phyloP scores from a whole-genome alignment of 1,284 basidiomycete species.

The Cryptococcus sp. region DNA sequence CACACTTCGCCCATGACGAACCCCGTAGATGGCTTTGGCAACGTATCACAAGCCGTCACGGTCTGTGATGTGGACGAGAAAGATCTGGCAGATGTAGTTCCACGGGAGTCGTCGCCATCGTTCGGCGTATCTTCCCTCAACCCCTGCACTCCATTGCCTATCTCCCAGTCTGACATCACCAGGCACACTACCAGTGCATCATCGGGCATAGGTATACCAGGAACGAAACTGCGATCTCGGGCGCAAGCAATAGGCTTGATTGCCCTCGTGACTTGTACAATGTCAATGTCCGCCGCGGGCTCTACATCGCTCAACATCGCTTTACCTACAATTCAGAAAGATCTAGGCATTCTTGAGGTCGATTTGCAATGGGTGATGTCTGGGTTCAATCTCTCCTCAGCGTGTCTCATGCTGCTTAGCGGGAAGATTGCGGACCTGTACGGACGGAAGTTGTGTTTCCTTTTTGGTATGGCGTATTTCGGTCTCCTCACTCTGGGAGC shows the following conservation, averaged over 20 bases:
- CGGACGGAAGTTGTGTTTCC: conserved; percentile 40
- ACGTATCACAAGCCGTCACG: no score
- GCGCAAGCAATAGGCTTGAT: conserved; percentile 7
- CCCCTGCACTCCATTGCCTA: no score
- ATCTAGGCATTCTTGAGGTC: conserved; percentile 27
- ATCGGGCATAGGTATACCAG: no score
- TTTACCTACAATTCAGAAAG: conserved; percentile 44
- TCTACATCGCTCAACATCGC: conserved; percentile 40
- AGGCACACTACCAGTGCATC: no score
- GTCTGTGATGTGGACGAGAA: no score
- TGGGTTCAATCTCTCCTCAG: conserved; percentile 44
- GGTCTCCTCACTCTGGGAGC: conserved; percentile 38
- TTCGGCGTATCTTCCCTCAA: no score
- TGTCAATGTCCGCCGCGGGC: conserved; percentile 10
- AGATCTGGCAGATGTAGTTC: no score
- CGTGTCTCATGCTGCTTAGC: conserved; percentile 44
- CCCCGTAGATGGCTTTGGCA: no score
- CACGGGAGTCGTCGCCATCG: no score
- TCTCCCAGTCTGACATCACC: no score
- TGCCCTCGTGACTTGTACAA: conserved; percentile 13
- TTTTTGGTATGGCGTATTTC: conserved; percentile 44
- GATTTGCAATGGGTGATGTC: conserved; percentile 47
- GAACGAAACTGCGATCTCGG: no score
- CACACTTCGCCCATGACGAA: no score
- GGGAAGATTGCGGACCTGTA: conserved; percentile 49